A percentile compares a stretch with the other conserved stretches of the same genome.
These are phyloP conservation scores for Penicillium sp. DNA, from an alignment of 2,329 filamentous ascomycete genomes.

Conservation along the genomic window DNA sequence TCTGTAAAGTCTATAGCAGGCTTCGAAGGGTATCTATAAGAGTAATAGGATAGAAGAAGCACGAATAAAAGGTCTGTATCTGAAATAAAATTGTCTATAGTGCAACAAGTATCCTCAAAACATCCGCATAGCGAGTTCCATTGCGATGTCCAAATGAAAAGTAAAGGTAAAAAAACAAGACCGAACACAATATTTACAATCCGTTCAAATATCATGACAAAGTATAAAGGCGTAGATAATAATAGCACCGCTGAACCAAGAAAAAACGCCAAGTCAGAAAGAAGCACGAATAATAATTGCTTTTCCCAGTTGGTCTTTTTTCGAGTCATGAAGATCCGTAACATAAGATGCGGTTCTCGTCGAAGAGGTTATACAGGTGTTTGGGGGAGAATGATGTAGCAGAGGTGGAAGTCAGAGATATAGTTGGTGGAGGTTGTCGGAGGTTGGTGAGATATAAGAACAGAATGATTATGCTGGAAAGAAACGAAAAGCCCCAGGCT, in stretches of 20 bases:
- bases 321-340: not conserved
- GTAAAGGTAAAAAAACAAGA: not conserved
- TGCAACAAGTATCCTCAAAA: not conserved
- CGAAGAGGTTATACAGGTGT: not conserved
- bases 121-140: not conserved
- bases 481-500: conserved; percentile 6
- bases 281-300: not conserved
- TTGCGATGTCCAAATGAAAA: not conserved
- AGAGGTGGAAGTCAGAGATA: not conserved
- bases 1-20: too few relatives aligned
- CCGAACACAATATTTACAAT: not conserved
- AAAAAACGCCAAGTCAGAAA: conserved; percentile 1
- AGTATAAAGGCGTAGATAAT: not conserved
- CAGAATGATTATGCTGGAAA: not conserved
- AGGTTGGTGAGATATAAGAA: not conserved
- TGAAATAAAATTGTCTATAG: not conserved
- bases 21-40: too few relatives aligned
- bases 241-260: not conserved
- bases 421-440: not conserved
- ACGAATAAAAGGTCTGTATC: not conserved
- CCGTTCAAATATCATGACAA: not conserved
- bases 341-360: not conserved
- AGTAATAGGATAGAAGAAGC: not conserved
- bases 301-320: not conserved
- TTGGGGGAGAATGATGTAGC: not conserved